phyloP scores from a whole-genome alignment of 73 alveolate species.

The Paramecium biaurelia region DNA sequence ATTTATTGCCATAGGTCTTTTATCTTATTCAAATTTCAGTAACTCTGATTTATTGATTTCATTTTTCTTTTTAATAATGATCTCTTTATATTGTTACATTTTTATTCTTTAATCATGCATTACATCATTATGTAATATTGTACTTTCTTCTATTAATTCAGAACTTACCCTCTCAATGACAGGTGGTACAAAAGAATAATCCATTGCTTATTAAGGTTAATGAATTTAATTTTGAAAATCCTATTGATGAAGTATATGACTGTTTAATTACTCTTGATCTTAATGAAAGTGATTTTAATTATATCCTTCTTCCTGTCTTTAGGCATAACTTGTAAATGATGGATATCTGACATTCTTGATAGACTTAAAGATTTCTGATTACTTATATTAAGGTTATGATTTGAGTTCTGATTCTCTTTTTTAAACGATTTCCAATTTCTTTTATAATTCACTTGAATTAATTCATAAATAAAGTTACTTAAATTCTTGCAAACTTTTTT shows the following conservation, averaged over 20 bases:
- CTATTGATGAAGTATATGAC: not conserved
- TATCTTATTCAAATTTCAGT: not conserved
- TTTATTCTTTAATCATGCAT: not conserved
- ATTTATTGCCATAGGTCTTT: not conserved
- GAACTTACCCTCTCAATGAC: not conserved
- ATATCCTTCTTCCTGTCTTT: not conserved
- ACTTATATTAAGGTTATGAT: not conserved
- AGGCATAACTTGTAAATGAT: not conserved
- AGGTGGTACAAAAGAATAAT: not conserved
- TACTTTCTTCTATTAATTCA: not conserved
- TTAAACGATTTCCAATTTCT: not conserved
- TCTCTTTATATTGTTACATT: not conserved
- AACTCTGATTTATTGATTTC: not conserved
- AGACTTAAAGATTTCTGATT: not conserved
- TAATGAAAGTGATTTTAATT: not conserved
- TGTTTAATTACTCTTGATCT: not conserved
- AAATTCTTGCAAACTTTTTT: not conserved
- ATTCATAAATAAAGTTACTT: not conserved
- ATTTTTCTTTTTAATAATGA: not conserved
- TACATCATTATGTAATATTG: not conserved
- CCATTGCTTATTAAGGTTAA: not conserved
- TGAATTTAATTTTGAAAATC: not conserved
- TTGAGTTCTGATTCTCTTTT: not conserved
- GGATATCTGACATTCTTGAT: not conserved
- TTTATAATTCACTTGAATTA: not conserved